Conservation (phyloP, 495 filamentous ascomycete species). For the Aspergillus wentii region DNA sequence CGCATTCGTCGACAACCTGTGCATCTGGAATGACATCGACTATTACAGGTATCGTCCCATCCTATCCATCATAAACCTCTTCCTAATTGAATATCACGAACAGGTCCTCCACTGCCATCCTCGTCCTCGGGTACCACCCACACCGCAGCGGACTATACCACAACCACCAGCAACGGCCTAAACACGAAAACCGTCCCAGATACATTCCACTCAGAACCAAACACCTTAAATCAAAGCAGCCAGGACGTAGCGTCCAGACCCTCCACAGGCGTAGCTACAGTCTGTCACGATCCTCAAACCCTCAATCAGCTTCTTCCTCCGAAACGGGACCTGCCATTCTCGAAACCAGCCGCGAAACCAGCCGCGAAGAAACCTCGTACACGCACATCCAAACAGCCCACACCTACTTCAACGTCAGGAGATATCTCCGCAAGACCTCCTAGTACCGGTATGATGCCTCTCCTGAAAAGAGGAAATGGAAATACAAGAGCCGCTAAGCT, state of each 20-base stretch:
- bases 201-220: conserved; percentile 1
- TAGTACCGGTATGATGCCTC: too few species aligned
- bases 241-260: conserved; percentile 13
- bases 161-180: conserved; percentile 3
- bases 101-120: conserved; percentile 2
- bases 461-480: too few species aligned
- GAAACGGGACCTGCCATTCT: conserved; percentile 40
- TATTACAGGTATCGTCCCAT: conserved; percentile 1
- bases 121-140: conserved; percentile 7
- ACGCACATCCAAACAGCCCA: neutral
- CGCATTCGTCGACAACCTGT: neutral
- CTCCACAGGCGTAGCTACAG: conserved; percentile 7
- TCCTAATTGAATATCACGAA: neutral
- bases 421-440: too few species aligned
- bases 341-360: conserved; percentile 11
- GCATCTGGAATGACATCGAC: neutral
- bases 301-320: conserved; percentile 40
- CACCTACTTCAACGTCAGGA: neutral
- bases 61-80: too few species aligned
- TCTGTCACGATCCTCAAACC: conserved; percentile 18
- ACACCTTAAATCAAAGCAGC: neutral
- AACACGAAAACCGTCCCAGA: conserved; percentile 6
- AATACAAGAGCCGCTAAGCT: too few species aligned
- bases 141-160: neutral
- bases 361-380: conserved; percentile 13